Evolutionary conservation across 768 basidiomycete species (phyloP), one percentile per base, ranked within the genome.

Genomic region (Lactarius indigo): DNA sequence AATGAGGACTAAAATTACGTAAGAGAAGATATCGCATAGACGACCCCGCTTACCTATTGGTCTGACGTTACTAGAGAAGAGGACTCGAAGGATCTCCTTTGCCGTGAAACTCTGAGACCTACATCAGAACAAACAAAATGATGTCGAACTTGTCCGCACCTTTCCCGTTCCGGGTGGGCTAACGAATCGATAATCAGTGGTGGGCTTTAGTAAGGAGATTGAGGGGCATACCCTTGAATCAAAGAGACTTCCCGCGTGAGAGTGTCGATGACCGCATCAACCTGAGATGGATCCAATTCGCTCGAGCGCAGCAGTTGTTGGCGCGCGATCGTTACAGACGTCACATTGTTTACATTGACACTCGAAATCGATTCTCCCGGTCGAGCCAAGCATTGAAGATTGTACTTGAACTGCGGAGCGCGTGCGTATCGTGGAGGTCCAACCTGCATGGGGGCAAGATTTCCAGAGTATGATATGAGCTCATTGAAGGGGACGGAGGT

Each of bases 111-210:
- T 86, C 86, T 89, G 68, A 50, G 15, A 57, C 23, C 35, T 35
- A 65, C 12, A 28, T 63, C 18, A 44, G 33, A 52, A 59, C 52
- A 10, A 42, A 18, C 10, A 33, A 47, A 39, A 42, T 20, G 33
- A 30, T 10, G n/a, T n/a, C 26, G 1, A 28, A 8, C 42, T n/a
- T 33, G 5, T 2, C 37, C 64, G 69, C 55, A 87, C 87, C 82
- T 91, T 91, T 68, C 90, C 91, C 0, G 90, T 91, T 1, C 90
- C 91, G 2, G 90, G 91, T 30, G 90, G 90, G 55, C 89, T 89
- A 64, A 31, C 26, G 18, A 42, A 12, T 55, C 37, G 17, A 35
- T 7, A 23, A 20, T 64, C 7, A 60, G 59, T 23, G 17, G 33
- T 18, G 23, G 15, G 42, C n/a, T 50, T 44, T 28, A n/a, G n/a